Conservation (phyloP, 768 basidiomycete species). For the Termitomyces sp. region DNA sequence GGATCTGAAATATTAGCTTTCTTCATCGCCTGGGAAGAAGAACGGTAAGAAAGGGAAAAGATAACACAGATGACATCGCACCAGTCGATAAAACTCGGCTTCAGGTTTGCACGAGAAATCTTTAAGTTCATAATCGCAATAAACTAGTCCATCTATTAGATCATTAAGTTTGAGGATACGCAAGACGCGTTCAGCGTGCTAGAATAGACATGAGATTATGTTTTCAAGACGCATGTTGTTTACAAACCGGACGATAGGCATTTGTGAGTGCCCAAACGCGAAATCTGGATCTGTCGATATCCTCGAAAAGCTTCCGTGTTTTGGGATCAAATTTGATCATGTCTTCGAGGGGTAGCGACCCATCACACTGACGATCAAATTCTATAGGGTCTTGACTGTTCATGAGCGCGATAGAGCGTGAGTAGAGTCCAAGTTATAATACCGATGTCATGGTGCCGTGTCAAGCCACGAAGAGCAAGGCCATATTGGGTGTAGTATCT, state of each 20-base stretch:
- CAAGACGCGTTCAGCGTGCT: slow-evolving; percentile 84
- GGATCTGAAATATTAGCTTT: slow-evolving; percentile 60
- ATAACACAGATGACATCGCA: slow-evolving; percentile 22
- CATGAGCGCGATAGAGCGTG: background rate
- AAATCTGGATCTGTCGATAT: slow-evolving; percentile 73
- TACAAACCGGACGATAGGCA: slow-evolving; percentile 67
- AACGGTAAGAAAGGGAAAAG: background rate
- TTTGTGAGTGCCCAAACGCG: slow-evolving; percentile 88
- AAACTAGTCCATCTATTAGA: slow-evolving; percentile 72
- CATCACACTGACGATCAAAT: slow-evolving; percentile 83
- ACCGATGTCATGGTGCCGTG: slow-evolving; percentile 76
- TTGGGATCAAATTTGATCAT: slow-evolving; percentile 65
- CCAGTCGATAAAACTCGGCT: slow-evolving; percentile 62
- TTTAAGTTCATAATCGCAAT: slow-evolving; percentile 67
- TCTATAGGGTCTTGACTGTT: slow-evolving; percentile 64
- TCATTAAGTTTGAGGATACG: slow-evolving; percentile 69
- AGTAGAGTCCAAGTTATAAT: slow-evolving; percentile 10
- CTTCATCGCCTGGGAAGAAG: slow-evolving; percentile 54
- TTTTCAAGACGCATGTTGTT: slow-evolving; percentile 2
- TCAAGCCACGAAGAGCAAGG: slow-evolving; percentile 76
- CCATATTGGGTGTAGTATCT: slow-evolving; percentile 81
- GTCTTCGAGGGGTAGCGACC: slow-evolving; percentile 76
- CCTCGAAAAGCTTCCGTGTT: slow-evolving; percentile 65
- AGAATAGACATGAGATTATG: background rate
- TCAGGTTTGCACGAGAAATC: slow-evolving; percentile 84